A percentile compares a stretch with the other conserved stretches of the same genome.
Evolutionary conservation across 352 stramenopile species (phyloP).

Genomic region (Pythium aphanidermatum): DNA sequence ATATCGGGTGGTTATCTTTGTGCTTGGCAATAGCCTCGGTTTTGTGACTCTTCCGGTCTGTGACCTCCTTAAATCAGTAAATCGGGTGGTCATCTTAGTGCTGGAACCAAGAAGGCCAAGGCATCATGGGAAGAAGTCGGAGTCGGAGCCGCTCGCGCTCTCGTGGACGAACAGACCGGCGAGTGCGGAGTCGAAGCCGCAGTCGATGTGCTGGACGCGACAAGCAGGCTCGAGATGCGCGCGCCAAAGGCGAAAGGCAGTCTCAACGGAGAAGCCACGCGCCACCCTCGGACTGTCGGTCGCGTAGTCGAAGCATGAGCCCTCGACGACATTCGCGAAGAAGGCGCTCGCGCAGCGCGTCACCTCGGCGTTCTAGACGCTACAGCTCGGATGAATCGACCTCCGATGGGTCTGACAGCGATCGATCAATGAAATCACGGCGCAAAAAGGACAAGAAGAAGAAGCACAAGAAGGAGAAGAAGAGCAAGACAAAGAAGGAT

Average conservation of each 20-base stretch:
- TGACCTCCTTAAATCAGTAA: no score
- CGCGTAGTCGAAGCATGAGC: constrained; percentile 3
- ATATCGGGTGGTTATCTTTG: background rate
- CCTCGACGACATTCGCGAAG: background rate
- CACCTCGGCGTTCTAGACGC: background rate
- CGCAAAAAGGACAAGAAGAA: constrained; percentile 9
- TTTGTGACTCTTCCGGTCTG: no score
- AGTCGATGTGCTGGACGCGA: background rate
- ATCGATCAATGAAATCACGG: background rate
- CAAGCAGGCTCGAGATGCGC: no score
- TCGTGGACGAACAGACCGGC: background rate
- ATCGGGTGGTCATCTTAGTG: no score
- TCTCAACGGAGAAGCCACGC: background rate
- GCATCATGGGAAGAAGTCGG: constrained; percentile 4
- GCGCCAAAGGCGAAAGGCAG: background rate
- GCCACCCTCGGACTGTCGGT: background rate
- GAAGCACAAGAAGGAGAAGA: constrained; percentile 18
- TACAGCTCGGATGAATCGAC: background rate
- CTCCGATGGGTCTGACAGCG: background rate
- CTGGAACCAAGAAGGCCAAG: background rate
- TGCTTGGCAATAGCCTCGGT: no score
- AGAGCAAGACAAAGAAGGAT: constrained; percentile 11
- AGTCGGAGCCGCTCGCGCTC: constrained; percentile 3
- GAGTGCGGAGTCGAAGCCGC: constrained; percentile 8
- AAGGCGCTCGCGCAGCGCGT: constrained; percentile 9